These are phyloP conservation scores for Elongisporangium anandrum DNA, from an alignment of 352 stramenopile species.

Conservation along the genomic window DNA sequence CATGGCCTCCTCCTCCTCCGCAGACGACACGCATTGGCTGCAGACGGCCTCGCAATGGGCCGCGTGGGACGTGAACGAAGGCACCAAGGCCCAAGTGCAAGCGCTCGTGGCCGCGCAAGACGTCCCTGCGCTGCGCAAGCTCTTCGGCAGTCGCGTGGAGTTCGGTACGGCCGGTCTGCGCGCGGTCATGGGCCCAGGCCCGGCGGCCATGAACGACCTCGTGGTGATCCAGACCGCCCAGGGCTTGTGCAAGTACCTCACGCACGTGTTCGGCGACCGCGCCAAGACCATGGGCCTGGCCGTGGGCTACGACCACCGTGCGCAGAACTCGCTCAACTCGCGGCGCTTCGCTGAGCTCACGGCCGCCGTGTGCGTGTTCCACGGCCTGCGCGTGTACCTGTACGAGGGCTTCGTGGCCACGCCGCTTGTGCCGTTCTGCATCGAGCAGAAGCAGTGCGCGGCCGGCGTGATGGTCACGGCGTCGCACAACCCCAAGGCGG, in stretches of 20 bases:
- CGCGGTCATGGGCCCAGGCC: slow-evolving; percentile 85
- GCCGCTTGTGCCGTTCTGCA: slow-evolving; percentile 89
- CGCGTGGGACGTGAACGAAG: slow-evolving; percentile 82
- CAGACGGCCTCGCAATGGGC: slow-evolving; percentile 68
- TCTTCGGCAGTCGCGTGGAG: slow-evolving; percentile 82
- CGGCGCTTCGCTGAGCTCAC: slow-evolving; percentile 86
- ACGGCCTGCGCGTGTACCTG: slow-evolving; percentile 88
- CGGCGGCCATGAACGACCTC: slow-evolving; percentile 90
- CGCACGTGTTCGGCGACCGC: slow-evolving; percentile 62
- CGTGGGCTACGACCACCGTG: slow-evolving; percentile 90
- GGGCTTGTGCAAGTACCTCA: slow-evolving; percentile 87
- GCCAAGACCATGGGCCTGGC: slow-evolving; percentile 78
- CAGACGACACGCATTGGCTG: slow-evolving; percentile 42
- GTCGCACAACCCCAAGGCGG: slow-evolving; percentile 97
- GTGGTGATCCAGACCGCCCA: slow-evolving; percentile 91
- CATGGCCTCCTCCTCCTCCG: background rate
- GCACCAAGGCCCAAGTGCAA: slow-evolving; percentile 65
- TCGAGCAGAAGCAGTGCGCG: slow-evolving; percentile 73
- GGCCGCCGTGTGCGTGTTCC: slow-evolving; percentile 72
- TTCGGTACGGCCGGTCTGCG: slow-evolving; percentile 92
- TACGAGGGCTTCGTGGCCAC: slow-evolving; percentile 93
- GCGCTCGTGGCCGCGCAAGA: slow-evolving; percentile 56
- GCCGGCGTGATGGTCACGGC: slow-evolving; percentile 94
- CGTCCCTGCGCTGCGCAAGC: slow-evolving; percentile 36
- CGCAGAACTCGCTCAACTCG: slow-evolving; percentile 73